phyloP scores from a whole-genome alignment of 2,329 filamentous ascomycete genomes.

The Alternaria conjuncta region DNA sequence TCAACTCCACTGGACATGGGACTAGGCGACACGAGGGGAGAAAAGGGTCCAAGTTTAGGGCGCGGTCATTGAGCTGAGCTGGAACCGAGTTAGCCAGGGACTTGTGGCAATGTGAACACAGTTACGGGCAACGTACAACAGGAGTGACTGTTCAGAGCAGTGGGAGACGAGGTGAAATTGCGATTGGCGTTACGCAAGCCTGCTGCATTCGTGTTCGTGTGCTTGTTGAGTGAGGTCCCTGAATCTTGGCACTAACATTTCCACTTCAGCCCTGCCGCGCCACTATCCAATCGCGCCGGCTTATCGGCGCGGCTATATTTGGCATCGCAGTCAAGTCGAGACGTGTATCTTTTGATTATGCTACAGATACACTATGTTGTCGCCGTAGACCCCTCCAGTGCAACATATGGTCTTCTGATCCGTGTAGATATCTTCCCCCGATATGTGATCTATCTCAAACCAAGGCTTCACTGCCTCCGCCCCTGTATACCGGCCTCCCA shows the following conservation, averaged over 20 bases:
- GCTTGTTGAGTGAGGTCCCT: constrained; percentile 23
- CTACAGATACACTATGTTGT: not conserved
- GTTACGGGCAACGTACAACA: constrained; percentile 16
- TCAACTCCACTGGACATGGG: constrained; percentile 64
- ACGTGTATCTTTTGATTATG: not conserved
- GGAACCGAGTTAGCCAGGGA: constrained; percentile 18
- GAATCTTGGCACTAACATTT: constrained; percentile 28
- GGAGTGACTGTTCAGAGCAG: constrained; percentile 7
- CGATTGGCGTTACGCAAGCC: constrained; percentile 21
- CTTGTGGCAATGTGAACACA: constrained; percentile 9
- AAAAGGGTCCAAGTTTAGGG: constrained; percentile 30
- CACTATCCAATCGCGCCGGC: constrained; percentile 11
- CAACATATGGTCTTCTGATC: not conserved
- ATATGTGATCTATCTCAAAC: not conserved
- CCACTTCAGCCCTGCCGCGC: constrained; percentile 2
- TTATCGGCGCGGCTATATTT: constrained; percentile 10
- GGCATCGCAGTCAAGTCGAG: not conserved
- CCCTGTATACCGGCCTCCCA: not conserved
- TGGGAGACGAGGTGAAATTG: not conserved
- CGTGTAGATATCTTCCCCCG: not conserved
- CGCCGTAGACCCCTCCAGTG: too few relatives aligned
- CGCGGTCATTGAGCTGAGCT: constrained; percentile 27
- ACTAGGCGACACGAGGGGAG: constrained; percentile 29
- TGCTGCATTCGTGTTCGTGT: constrained; percentile 28
- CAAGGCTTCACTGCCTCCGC: not conserved